Evolutionary conservation across 2,329 filamentous ascomycete genomes (phyloP).

Genomic region (Nannizzia gypsea): DNA sequence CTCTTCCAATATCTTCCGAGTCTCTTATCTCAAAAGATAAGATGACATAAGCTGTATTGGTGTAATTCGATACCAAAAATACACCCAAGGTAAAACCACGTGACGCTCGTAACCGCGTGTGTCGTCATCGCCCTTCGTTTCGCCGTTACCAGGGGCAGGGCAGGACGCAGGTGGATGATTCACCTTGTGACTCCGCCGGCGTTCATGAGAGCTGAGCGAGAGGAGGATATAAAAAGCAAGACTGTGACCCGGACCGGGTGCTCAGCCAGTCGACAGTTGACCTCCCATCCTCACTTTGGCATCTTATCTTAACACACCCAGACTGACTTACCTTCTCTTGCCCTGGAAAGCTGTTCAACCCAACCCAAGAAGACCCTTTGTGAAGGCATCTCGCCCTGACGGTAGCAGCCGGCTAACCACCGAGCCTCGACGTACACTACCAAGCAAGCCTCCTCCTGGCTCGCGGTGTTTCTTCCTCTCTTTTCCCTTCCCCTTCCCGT

Average conservation of each 20-base stretch:
- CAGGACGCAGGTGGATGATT: neutral
- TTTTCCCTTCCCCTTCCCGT: neutral
- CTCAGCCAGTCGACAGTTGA: neutral
- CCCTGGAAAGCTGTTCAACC: neutral
- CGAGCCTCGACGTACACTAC: neutral
- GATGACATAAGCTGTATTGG: neutral
- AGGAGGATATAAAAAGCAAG: neutral
- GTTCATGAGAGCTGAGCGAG: neutral
- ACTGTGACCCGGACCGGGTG: neutral
- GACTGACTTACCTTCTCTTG: neutral
- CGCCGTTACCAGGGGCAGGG: slow-evolving; percentile 1
- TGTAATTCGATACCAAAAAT: neutral
- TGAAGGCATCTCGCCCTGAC: neutral
- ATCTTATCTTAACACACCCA: neutral
- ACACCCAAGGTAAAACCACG: neutral
- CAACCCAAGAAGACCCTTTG: neutral
- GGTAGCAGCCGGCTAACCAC: neutral
- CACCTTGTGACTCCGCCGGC: slow-evolving; percentile 1
- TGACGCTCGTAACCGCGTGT: neutral
- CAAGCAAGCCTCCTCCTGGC: neutral
- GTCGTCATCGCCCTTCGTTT: neutral
- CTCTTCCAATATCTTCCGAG: neutral
- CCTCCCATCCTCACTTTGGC: neutral
- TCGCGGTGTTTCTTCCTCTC: neutral
- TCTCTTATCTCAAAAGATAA: neutral